Base-by-base conservation (phyloP, 441 rosid species). In the Dalechampia spathulata region DNA sequence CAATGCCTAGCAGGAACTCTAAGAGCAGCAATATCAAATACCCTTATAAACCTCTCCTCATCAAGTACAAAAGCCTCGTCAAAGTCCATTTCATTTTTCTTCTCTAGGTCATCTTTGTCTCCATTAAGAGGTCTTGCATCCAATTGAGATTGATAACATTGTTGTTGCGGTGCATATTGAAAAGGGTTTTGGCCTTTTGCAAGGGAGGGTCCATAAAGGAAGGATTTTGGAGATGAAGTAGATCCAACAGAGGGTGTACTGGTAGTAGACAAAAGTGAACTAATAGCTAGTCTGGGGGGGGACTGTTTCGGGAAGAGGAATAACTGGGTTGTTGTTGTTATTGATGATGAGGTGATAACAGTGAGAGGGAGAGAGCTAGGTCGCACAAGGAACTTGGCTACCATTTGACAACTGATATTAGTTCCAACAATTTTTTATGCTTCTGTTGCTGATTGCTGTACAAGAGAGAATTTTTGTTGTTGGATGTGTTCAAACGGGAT, bases 1-100 rank as follows among this genome's bases (percentile, higher is more conserved):
- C 87, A 88, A 48, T 75, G 82, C 55, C 66, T 79, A 4, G 93
- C 74, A 3, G 95, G 88, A 32, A 88, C 94, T 0, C 98, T 83
- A 39, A 88, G 74, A 5, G 95, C 95, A 8, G 87, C 75, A 13
- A 91, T 44, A 10, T 82, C 73, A 53, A 83, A 88, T 12, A 80
- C 66, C 72, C 94, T 69, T 21, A 83, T 67, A 80, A 88, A 92
- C n/a, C 72, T 67, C 40, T 64, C 74, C 38, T 78, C 85, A 4
- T 84, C 65, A 19, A 85, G 22, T 42, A 50, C 5, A 50, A 9
- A 7, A 13, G 51, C 66, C 17, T 32, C 56, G 5, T 42, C 43
- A 6, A 14, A 23, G 19, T 7, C 55, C 7, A 25, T 52, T 26
- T 64, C 61, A 19, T 57, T 28, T 49, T 67, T 68, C n/a, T 58